A percentile compares a stretch with the other conserved stretches of the same genome.
Evolutionary conservation across 108 stramenopile species (phyloP).

Genomic region (Discostella pseudostelligera): DNA sequence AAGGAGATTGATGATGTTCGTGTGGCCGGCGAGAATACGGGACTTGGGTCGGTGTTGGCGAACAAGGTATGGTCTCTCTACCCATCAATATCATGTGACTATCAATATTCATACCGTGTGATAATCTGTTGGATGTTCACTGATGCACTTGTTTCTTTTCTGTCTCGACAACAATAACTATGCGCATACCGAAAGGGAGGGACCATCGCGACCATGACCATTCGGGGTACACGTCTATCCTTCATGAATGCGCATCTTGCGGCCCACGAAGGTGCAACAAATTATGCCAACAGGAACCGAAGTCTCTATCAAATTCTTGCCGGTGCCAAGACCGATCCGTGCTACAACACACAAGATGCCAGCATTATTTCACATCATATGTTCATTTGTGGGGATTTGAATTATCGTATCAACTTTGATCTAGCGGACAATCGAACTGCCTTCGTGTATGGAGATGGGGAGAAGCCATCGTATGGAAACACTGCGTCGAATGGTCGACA

Average conservation of each 20-base stretch:
- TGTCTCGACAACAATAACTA: neutral
- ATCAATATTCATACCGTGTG: too few relatives aligned
- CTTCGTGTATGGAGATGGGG: neutral
- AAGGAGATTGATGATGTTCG: slow-evolving; percentile 37
- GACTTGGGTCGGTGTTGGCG: slow-evolving; percentile 45
- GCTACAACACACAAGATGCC: slow-evolving; percentile 47
- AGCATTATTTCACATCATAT: slow-evolving; percentile 52
- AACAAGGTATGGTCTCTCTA: slow-evolving; percentile 31
- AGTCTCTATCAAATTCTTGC: slow-evolving; percentile 35
- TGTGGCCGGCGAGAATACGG: slow-evolving; percentile 47
- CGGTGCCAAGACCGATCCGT: slow-evolving; percentile 45
- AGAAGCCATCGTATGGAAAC: too few relatives aligned
- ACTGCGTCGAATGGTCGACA: slow-evolving; percentile 38
- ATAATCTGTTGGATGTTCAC: neutral
- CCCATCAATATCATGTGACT: too few relatives aligned
- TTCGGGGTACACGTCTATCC: slow-evolving; percentile 39
- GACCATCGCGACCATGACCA: slow-evolving; percentile 41
- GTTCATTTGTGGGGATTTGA: slow-evolving; percentile 54
- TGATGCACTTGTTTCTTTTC: neutral
- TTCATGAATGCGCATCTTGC: slow-evolving; percentile 52
- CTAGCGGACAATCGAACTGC: neutral
- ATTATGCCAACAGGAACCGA: slow-evolving; percentile 45
- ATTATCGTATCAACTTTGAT: slow-evolving; percentile 42
- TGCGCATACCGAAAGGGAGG: slow-evolving; percentile 33
- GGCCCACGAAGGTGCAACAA: slow-evolving; percentile 46